Percentiles rank a stretch among this genome's conserved stretches.
Evolutionary conservation across 2,329 filamentous ascomycete species (phyloP).

Genomic region (Fusarium sp.): DNA sequence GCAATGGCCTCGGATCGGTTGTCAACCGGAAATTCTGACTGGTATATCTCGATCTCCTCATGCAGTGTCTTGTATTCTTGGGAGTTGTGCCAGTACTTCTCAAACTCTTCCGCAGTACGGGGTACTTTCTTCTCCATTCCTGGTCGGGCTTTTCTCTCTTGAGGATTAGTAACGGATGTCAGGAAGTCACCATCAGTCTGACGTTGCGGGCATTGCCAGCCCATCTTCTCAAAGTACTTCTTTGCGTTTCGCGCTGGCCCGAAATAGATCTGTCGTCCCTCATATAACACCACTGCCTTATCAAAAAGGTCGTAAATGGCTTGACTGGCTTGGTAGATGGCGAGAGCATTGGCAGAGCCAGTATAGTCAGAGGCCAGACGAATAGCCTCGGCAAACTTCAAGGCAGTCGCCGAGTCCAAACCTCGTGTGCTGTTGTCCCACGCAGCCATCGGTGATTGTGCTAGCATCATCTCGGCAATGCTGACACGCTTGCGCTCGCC

Average conservation of each 20-base stretch:
- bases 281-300: constrained; percentile 79
- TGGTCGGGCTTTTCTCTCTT: constrained; percentile 65
- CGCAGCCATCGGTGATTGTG: constrained; percentile 64
- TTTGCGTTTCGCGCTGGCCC: constrained; percentile 71
- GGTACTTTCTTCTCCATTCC: constrained; percentile 74
- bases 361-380: constrained; percentile 74
- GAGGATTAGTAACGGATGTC: constrained; percentile 74
- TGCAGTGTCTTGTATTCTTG: constrained; percentile 58
- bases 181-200: constrained; percentile 79
- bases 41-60: constrained; percentile 63
- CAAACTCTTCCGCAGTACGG: constrained; percentile 78
- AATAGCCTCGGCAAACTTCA: constrained; percentile 78
- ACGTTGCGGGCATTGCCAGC: constrained; percentile 74
- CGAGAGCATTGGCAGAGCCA: constrained; percentile 71
- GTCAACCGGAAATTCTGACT: constrained; percentile 59
- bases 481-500: constrained; percentile 84
- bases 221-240: constrained; percentile 75
- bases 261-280: constrained; percentile 83
- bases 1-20: constrained; percentile 55
- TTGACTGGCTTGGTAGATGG: constrained; percentile 79
- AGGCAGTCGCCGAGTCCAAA: constrained; percentile 77
- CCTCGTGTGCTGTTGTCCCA: constrained; percentile 85
- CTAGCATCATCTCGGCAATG: constrained; percentile 81
- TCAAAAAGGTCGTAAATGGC: constrained; percentile 80
- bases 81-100: constrained; percentile 60